phyloP scores from a whole-genome alignment of 768 basidiomycete genomes.

The Calvatia gigantea region DNA sequence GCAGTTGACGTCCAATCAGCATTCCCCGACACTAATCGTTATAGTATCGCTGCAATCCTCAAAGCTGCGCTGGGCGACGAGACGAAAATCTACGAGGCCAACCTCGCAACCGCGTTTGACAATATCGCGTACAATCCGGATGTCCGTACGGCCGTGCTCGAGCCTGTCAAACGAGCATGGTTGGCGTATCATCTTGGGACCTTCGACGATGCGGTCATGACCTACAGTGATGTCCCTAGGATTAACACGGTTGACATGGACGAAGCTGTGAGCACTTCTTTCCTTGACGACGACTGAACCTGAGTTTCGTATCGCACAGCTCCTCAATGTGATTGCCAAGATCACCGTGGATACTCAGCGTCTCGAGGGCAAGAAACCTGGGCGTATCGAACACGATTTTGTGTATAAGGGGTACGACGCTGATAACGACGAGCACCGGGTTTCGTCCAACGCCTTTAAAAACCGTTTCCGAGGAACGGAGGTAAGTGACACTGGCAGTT shows the following conservation, averaged over 20 bases:
- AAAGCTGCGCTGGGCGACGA: slow-evolving; percentile 35
- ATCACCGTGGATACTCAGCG: slow-evolving; percentile 41
- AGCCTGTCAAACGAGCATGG: slow-evolving; percentile 46
- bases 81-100: slow-evolving; percentile 30
- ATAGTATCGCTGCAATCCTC: slow-evolving; percentile 38
- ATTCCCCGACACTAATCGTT: slow-evolving; percentile 35
- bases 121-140: slow-evolving; percentile 32
- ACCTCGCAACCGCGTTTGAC: slow-evolving; percentile 33
- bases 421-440: slow-evolving; percentile 18
- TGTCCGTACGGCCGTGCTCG: slow-evolving; percentile 25
- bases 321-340: slow-evolving; percentile 41
- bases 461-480: slow-evolving; percentile 28
- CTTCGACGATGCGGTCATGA: slow-evolving; percentile 37
- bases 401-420: slow-evolving; percentile 12
- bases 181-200: slow-evolving; percentile 42
- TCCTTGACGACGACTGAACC: neutral
- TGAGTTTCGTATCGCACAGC: neutral
- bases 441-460: slow-evolving; percentile 36
- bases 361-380: slow-evolving; percentile 46
- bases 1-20: slow-evolving; percentile 60
- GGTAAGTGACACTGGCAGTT: slow-evolving; percentile 32
- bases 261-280: slow-evolving; percentile 27
- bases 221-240: slow-evolving; percentile 36
- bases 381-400: slow-evolving; percentile 39
- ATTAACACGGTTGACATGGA: slow-evolving; percentile 41